Base-by-base conservation (phyloP, 2,329 filamentous ascomycete species). In the Phaeomoniella chlamydospora region DNA sequence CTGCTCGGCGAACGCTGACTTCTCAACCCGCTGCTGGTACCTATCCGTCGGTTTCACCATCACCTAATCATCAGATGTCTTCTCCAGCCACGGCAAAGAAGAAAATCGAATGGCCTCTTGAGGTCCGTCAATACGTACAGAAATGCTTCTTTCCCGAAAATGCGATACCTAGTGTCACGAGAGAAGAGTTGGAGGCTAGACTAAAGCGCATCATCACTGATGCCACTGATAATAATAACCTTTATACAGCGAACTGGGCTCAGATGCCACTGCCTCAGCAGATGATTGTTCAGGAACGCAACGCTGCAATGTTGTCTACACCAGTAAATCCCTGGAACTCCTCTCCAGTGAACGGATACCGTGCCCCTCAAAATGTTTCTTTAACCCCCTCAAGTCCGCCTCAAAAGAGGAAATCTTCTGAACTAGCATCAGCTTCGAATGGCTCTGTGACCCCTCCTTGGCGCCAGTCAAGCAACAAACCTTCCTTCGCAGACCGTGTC, bases 61-160 rank as follows among this genome's bases (percentile, higher is more conserved):
- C 22, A 26, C 6, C 9, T 26, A 26, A n/a, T 26, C 22, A 6
- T 26, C 9, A n/a, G n/a, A 26, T 26, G 22, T 26, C 22, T 9
- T n/a, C 22, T n/a, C 6, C 55, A 62, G 34, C 55, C 54, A 34
- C 46, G 41, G 37, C 59, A 42, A 66, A 68, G 55, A 61, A 61
- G 68, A 52, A 83, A 80, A 62, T 77, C 49, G 74, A 80, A 47
- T 96, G 85, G 79, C 78, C 86, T 18, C 65, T 73, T 31, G 73
- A 79, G n/a, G 84, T 96, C 41, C 81, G 86, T 48, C 67, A 71
- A 45, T 96, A 94, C 61, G 88, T 96, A 18, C 80, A 86, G 50
- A 77, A 86, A 51, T 87, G 86, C 16, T 96, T 96, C 54, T 75
- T 82, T 35, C 72, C 75, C 16, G 72, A 76, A 39, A 82, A 86